Evolutionary conservation across 2,329 filamentous ascomycete species (phyloP), one percentile per base, ranked within the genome.

Genomic region (Calycina herbarum): DNA sequence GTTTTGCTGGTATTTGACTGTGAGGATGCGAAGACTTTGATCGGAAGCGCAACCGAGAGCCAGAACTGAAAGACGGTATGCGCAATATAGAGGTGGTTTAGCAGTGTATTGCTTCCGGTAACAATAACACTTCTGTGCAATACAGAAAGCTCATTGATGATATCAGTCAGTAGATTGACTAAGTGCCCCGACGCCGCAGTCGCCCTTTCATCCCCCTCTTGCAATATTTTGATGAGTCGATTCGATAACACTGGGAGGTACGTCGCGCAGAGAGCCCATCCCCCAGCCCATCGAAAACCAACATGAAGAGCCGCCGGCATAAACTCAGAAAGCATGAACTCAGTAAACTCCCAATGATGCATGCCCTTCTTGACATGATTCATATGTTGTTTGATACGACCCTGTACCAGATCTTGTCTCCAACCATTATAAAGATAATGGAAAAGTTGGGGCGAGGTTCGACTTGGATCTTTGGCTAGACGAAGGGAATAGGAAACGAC

Each of bases 351-450:
- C 60, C 58, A 67, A 29, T 69, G 64, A n/a, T 64, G 68, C 67
- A 71, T 68, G 35, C 64, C 68, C 57, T 66, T 69, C 5, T 61
- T 67, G 24, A 75, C 63, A 58, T 67, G 68, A 4, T 38, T 62
- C 24, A 65, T 66, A 33, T 72, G 70, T 17, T 66, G 65, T 27
- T 61, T 38, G 20, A 70, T 38, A 10, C 59, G 59, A 27, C 62
- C 58, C 13, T 64, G 61, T 15, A 68, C 61, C 5, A 74, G 42
- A 31, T 73, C 69, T 40, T 66, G 72, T 59, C 67, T 70, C 69
- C 73, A 74, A 11, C 70, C 70, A 62, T 67, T 72, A 61, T 69
- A 70, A 5, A 76, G 68, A 63, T 75, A 76, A 62, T 74, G 68
- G 54, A 74, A 74, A 10, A 74, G 65, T 35, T 70, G 69, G 7